Conservation (phyloP, 2,329 filamentous ascomycete genomes). For the Aspergillus sergii region DNA sequence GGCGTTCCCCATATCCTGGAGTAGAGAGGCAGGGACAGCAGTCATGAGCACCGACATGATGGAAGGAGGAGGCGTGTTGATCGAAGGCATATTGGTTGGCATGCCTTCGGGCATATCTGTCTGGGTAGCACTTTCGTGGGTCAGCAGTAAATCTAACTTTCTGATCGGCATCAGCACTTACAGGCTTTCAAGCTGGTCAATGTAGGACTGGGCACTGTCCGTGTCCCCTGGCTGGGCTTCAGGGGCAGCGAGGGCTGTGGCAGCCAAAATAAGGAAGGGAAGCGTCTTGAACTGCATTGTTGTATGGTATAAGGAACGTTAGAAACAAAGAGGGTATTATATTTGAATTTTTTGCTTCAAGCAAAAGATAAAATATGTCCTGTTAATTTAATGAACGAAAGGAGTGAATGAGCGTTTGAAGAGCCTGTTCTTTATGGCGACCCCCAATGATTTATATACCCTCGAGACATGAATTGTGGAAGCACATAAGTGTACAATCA, state of each 20-base stretch:
- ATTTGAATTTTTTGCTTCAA: neutral
- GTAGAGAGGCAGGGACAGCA: slow-evolving; percentile 28
- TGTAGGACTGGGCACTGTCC: slow-evolving; percentile 6
- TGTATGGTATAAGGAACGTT: neutral
- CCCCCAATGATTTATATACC: neutral
- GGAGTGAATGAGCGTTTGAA: neutral
- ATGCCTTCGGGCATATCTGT: slow-evolving; percentile 1
- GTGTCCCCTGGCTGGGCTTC: slow-evolving; percentile 12
- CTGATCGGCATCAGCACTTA: neutral
- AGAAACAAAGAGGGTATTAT: neutral
- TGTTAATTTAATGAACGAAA: neutral
- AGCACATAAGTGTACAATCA: neutral
- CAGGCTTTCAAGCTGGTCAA: slow-evolving; percentile 5
- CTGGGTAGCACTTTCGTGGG: neutral
- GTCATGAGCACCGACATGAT: slow-evolving; percentile 29
- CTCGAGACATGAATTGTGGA: neutral
- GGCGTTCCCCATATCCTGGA: slow-evolving; percentile 24
- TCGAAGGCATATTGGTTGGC: slow-evolving; percentile 8
- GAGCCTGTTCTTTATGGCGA: neutral
- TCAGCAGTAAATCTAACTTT: neutral
- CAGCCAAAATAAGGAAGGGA: slow-evolving; percentile 24
- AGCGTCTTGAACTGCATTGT: slow-evolving; percentile 30
- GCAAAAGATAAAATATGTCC: neutral
- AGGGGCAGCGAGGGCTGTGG: slow-evolving; percentile 22
- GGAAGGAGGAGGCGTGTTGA: slow-evolving; percentile 20